phyloP scores from a whole-genome alignment of 768 basidiomycete species.

The Mycena indigotica region DNA sequence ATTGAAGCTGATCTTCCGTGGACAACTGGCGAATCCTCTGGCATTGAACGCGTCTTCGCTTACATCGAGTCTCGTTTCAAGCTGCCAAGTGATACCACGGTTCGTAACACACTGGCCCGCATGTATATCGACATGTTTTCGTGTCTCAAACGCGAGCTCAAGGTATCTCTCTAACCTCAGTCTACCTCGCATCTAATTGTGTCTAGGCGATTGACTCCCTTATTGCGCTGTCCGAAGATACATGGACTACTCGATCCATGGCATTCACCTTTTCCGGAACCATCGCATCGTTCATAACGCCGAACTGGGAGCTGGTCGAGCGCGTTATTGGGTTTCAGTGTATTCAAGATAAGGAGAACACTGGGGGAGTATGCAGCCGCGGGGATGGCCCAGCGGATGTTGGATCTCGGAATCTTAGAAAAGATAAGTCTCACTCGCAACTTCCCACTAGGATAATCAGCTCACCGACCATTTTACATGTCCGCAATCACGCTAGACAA shows the following conservation, averaged over 20 bases:
- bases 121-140: too few species aligned
- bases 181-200: not conserved
- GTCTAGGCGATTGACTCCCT: conserved; percentile 27
- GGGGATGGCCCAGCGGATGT: conserved; percentile 30
- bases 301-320: conserved; percentile 37
- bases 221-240: conserved; percentile 31
- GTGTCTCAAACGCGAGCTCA: too few species aligned
- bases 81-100: too few species aligned
- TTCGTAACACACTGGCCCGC: too few species aligned
- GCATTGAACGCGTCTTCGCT: too few species aligned
- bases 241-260: conserved; percentile 36
- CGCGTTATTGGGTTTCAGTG: conserved; percentile 34
- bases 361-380: conserved; percentile 34
- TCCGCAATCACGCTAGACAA: conserved; percentile 31
- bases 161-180: not conserved
- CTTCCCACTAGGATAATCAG: conserved; percentile 11
- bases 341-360: conserved; percentile 35
- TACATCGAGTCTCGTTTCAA: too few species aligned
- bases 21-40: too few species aligned
- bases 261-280: conserved; percentile 36
- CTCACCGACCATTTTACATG: conserved; percentile 26
- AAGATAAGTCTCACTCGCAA: conserved; percentile 35
- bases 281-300: conserved; percentile 26
- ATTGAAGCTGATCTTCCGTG: too few species aligned
- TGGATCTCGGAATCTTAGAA: conserved; percentile 29